These are phyloP conservation scores for Podila verticillata DNA, from an alignment of 192 early-diverging fungal genomes.

Conservation along the genomic window DNA sequence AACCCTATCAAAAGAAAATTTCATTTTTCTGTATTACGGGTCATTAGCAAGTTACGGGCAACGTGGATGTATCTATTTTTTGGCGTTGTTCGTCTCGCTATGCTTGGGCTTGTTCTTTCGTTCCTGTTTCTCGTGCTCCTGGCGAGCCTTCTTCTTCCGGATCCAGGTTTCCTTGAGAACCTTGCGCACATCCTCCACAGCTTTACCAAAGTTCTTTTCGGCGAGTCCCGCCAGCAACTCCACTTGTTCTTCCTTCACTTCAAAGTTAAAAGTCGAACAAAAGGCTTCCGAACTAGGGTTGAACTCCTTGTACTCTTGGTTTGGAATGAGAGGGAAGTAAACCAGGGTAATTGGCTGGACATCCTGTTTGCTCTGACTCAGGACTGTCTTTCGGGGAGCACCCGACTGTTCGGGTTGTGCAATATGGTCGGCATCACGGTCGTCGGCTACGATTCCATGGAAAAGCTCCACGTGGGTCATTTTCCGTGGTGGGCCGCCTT, in stretches of 20 bases:
- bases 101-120: neutral
- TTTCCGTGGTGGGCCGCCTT: conserved; percentile 55
- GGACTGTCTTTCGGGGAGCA: neutral
- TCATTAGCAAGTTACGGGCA: neutral
- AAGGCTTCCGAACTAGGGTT: conserved; percentile 72
- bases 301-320: conserved; percentile 66
- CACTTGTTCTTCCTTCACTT: conserved; percentile 73
- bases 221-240: conserved; percentile 66
- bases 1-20: too few species aligned
- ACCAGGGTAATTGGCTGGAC: conserved; percentile 58
- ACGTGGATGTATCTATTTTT: neutral
- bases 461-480: conserved; percentile 58
- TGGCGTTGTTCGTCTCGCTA: neutral
- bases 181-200: conserved; percentile 35
- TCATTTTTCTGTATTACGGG: neutral
- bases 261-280: conserved; percentile 75
- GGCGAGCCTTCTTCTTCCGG: conserved; percentile 34
- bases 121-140: conserved; percentile 32
- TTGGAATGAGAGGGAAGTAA: conserved; percentile 75
- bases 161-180: conserved; percentile 51
- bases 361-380: neutral
- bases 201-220: conserved; percentile 54
- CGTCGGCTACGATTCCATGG: conserved; percentile 44
- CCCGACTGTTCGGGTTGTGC: conserved; percentile 40
- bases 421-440: conserved; percentile 52